Evolutionary conservation across 2,329 filamentous ascomycete genomes (phyloP), one percentile per base, ranked within the genome.

Genomic region (Phialophora verrucosa): DNA sequence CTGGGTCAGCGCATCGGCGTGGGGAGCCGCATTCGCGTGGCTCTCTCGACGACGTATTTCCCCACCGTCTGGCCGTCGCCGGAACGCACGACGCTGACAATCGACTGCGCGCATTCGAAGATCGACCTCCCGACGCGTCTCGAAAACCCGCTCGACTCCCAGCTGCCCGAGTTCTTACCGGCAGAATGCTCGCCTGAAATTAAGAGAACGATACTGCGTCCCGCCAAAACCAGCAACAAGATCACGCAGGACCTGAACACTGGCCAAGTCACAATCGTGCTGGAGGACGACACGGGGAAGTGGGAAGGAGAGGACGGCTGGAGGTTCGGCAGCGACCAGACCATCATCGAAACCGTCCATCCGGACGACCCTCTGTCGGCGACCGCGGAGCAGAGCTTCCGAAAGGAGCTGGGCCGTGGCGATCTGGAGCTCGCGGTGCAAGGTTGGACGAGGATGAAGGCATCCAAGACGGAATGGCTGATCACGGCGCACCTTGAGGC

Each of bases 41-140:
- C 64, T 7, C 31, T 66, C 53, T 66, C 64, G 0, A 66, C 64
- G 7, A 53, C 64, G 11, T 66, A 66, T 25, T 66, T 58, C 42
- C 64, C 64, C 4, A 66, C 42, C n/a, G 53, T 62, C 44, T 66
- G 64, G 64, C 64, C 64, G 14, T 59, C 64, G n/a, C 64, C 64
- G 8, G 64, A 66, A 38, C 38, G 27, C 27, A 42, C 64, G 4
- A 66, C 51, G 14, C 59, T 66, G 53, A 66, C 59, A 17, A 47
- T 66, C n/a, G 64, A 66, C 27, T 63, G 59, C n/a, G 64, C 53
- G 25, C 35, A 50, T 11, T 53, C 58, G 27, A 56, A 59, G 29
- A 49, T 53, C 11, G 64, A 60, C 17, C 17, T 59, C 32, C 32
- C 32, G 2, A 12, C 11, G 10, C 32, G 32, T 35, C 32, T 10